Evolutionary conservation across 1,139 yeast species (phyloP), one percentile per base, ranked within the genome.

Genomic region (Wickerhamomyces sp.): DNA sequence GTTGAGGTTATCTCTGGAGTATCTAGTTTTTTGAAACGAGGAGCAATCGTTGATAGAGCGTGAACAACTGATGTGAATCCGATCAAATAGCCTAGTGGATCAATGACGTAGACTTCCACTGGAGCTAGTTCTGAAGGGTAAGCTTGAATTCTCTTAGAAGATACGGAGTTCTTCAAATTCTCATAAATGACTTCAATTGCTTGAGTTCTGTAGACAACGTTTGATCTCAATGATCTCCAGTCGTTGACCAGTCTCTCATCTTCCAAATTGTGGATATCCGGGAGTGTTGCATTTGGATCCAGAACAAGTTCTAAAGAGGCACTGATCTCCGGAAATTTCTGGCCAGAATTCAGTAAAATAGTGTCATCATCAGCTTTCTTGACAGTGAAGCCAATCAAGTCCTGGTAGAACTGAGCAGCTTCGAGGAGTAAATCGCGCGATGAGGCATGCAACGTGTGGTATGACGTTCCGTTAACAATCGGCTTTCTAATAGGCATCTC

Each of bases 121-220:
- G 92, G 90, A 43, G 70, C 74, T 46, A 79, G 63, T 38, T 77
- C 81, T 46, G 78, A 78, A n/a, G 92, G 92, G 42, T 60, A 63
- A 1, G 62, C 58, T 46, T 65, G 70, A 38, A 49, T 54, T 37
- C 56, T 56, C 14, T 35, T 14, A 5, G 45, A 30, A 14, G 40
- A 35, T 17, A 44, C 39, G 16, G 49, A 46, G n/a, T 48, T 47
- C 40, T 60, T 52, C 40, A 60, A 46, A 25, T 55, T 51, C 40
- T 55, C 59, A 36, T 57, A 50, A 12, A 54, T 37, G 10, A 44
- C 38, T 19, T 51, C 50, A 27, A 64, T 55, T 25, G 60, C 48
- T 8, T 54, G 51, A 7, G 65, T 58, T 41, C 49, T 57, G 39
- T 61, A 58, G 13, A 63, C 68, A 33, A 62, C 43, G 28, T 64